Base-by-base conservation (phyloP, 2,329 filamentous ascomycete species). In the Ophiostoma tasmaniense region DNA sequence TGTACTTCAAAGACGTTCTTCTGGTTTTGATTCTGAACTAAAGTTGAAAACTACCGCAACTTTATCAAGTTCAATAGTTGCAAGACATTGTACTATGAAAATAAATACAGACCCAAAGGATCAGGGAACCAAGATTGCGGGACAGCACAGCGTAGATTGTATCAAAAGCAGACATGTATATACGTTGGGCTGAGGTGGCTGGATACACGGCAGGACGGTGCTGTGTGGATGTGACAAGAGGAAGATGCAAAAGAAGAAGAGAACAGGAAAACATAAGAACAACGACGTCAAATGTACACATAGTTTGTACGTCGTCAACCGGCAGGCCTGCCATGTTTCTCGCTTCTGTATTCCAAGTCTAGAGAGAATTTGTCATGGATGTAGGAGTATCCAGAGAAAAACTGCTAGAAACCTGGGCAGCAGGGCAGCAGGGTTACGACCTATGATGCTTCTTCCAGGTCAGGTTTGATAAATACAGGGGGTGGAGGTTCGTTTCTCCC, bases 311-410 rank as follows among this genome's bases (percentile, higher is more conserved):
- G 8, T 22, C 61, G 61, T 22, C 10, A n/a, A 11, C 33, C 39
- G 61, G 30, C 20, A 37, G 30, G 61, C 61, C 61, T 64, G 61
- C 33, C 61, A 37, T 64, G 61, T 64, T 64, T 64, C 61, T 64
- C 61, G 61, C 61, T 64, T 64, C 33, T n/a, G 17, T 37, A 35
- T 64, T 39, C 30, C 61, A 30, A 62, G 59, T 33, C 14, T 25
- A 62, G 30, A n/a, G 30, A 22, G 59, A 17, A 55, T 7, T 13
- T 13, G 25, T 1, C 52, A 59, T 59, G 52, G 22, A n/a, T 20
- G 17, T 8, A 39, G 13, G 37, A 39, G 14, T 13, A 14, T 37
- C 37, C 55, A 30, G 6, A 45, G 17, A n/a, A n/a, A 17, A 33
- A n/a, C 33, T 2, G 30, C 22, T 30, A 62, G 59, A 59, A 28